phyloP scores from a whole-genome alignment of 495 filamentous ascomycete species.

The Aspergillus ostianus region DNA sequence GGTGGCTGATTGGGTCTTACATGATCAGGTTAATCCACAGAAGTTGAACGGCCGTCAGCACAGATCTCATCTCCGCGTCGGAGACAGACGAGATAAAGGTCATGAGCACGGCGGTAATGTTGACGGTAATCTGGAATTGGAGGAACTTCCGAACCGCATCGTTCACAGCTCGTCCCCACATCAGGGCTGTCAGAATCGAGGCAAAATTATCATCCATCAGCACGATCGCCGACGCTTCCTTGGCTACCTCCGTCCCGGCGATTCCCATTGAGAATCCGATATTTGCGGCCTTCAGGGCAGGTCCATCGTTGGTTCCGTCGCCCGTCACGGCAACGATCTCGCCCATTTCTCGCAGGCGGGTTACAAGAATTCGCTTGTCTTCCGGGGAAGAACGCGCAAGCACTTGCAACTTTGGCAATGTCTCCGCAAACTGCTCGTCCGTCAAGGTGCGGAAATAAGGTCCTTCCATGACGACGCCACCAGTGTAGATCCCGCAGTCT shows the following conservation, averaged over 20 bases:
- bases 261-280: slow-evolving; percentile 68
- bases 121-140: slow-evolving; percentile 83
- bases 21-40: slow-evolving; percentile 85
- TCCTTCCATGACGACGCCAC: slow-evolving; percentile 60
- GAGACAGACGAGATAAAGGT: slow-evolving; percentile 74
- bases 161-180: slow-evolving; percentile 83
- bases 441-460: slow-evolving; percentile 61
- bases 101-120: slow-evolving; percentile 72
- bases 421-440: slow-evolving; percentile 56
- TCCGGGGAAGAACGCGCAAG: slow-evolving; percentile 65
- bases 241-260: slow-evolving; percentile 66
- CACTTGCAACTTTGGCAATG: slow-evolving; percentile 60
- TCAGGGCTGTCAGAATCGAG: slow-evolving; percentile 75
- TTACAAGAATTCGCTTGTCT: slow-evolving; percentile 68
- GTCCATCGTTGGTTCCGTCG: slow-evolving; percentile 91
- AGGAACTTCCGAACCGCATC: slow-evolving; percentile 80
- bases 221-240: slow-evolving; percentile 79
- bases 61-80: slow-evolving; percentile 53
- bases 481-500: slow-evolving; percentile 47
- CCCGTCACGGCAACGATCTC: slow-evolving; percentile 91
- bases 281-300: slow-evolving; percentile 86
- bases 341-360: slow-evolving; percentile 66
- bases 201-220: slow-evolving; percentile 82
- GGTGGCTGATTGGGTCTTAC: background rate
- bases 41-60: slow-evolving; percentile 75